Percentiles rank a stretch among this genome's conserved stretches.
Conservation (phyloP, 306 rosid species). For the Cucurbita argyrosperma region DNA sequence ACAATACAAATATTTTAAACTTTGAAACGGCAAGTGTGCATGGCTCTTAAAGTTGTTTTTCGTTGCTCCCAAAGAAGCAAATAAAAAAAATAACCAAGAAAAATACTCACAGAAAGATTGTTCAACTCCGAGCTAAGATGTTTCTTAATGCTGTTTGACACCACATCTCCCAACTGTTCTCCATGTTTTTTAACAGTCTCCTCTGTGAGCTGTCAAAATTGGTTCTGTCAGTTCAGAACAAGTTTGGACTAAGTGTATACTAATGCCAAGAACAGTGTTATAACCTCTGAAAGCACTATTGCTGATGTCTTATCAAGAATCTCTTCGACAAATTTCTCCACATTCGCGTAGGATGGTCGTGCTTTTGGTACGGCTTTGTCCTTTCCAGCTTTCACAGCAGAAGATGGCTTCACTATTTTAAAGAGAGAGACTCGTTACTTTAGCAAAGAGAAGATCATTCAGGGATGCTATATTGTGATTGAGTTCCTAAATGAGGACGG, state of each 20-base stretch:
- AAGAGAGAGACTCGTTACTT: conserved; percentile 3
- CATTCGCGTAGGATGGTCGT: conserved; percentile 35
- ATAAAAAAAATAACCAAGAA: not conserved
- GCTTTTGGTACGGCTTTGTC: conserved; percentile 28
- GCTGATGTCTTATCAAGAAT: conserved; percentile 60
- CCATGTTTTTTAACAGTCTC: conserved; percentile 48
- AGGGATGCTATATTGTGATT: not conserved
- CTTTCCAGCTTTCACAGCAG: conserved; percentile 24
- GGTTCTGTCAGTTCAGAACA: conserved; percentile 8
- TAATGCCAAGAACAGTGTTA: not conserved
- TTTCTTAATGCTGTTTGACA: conserved; percentile 43
- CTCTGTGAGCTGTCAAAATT: conserved; percentile 43
- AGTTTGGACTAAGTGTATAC: not conserved
- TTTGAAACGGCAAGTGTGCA: not conserved
- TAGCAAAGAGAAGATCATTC: not conserved
- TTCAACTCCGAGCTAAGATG: conserved; percentile 53
- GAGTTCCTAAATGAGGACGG: not conserved
- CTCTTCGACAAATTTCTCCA: conserved; percentile 54
- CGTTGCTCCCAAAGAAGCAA: not conserved
- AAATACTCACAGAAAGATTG: conserved; percentile 58
- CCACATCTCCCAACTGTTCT: conserved; percentile 38
- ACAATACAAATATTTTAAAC: not conserved
- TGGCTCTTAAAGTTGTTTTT: not conserved
- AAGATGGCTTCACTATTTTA: conserved; percentile 26
- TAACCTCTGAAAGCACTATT: conserved; percentile 61